phyloP scores from a whole-genome alignment of 306 rosid genomes.

The Cicer arietinum region DNA sequence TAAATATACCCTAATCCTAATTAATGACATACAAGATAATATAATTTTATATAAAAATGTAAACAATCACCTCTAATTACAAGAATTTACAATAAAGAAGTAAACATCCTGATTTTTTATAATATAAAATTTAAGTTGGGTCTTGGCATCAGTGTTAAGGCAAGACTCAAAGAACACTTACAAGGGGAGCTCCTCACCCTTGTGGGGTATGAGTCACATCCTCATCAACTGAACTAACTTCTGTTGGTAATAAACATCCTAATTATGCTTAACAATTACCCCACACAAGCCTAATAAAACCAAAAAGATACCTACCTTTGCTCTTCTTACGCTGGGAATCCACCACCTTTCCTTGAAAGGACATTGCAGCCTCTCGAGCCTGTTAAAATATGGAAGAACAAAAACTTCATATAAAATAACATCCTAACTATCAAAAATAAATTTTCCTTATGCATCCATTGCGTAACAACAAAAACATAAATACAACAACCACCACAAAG shows the following conservation, averaged over 20 bases:
- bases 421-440: slow-evolving; percentile 20
- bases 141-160: neutral
- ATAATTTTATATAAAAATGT: neutral
- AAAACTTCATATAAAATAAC: slow-evolving; percentile 1
- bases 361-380: slow-evolving; percentile 96
- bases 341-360: slow-evolving; percentile 85
- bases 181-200: neutral
- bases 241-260: neutral
- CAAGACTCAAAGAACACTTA: neutral
- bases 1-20: neutral
- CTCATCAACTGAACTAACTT: slow-evolving; percentile 1
- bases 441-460: slow-evolving; percentile 1
- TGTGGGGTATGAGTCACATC: neutral
- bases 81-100: neutral
- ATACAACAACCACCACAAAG: slow-evolving; percentile 32
- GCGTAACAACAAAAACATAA: neutral
- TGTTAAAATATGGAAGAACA: slow-evolving; percentile 51
- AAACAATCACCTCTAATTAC: neutral
- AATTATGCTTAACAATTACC: slow-evolving; percentile 4
- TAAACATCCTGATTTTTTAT: neutral
- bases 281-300: slow-evolving; percentile 11
- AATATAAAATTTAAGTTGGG: neutral
- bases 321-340: slow-evolving; percentile 96
- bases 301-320: slow-evolving; percentile 70
- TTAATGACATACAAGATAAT: neutral